These are phyloP conservation scores for Cutaneotrichosporon sp. DNA, from an alignment of 1,284 basidiomycete species.

Conservation along the genomic window DNA sequence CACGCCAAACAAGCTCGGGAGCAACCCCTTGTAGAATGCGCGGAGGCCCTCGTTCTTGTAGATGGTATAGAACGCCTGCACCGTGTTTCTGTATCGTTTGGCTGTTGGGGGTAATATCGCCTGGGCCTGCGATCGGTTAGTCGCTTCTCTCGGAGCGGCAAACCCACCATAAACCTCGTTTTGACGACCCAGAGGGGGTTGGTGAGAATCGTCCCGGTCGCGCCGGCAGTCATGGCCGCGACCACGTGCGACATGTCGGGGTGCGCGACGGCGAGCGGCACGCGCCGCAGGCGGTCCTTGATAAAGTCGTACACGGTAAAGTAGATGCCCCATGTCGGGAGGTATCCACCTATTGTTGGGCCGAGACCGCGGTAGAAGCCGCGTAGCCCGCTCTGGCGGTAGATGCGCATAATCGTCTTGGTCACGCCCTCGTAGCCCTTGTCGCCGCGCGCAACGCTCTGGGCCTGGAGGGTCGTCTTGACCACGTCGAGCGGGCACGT, in stretches of 20 bases:
- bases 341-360: slow-evolving; percentile 91
- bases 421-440: slow-evolving; percentile 73
- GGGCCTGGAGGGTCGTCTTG: slow-evolving; percentile 95
- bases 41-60: slow-evolving; percentile 78
- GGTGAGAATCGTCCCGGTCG: slow-evolving; percentile 82
- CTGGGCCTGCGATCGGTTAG: slow-evolving; percentile 44
- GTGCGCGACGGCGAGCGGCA: slow-evolving; percentile 21
- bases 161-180: slow-evolving; percentile 86
- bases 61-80: slow-evolving; percentile 82
- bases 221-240: slow-evolving; percentile 90
- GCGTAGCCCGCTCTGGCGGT: slow-evolving; percentile 72
- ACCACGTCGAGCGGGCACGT: slow-evolving; percentile 97
- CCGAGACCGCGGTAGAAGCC: slow-evolving; percentile 92
- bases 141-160: background rate
- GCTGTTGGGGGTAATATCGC: slow-evolving; percentile 67
- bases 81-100: slow-evolving; percentile 76
- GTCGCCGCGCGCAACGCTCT: slow-evolving; percentile 66
- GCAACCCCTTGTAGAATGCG: slow-evolving; percentile 88
- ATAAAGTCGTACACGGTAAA: slow-evolving; percentile 96
- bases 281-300: slow-evolving; percentile 72
- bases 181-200: slow-evolving; percentile 97
- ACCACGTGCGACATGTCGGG: slow-evolving; percentile 65
- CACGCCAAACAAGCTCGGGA: slow-evolving; percentile 87
- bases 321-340: slow-evolving; percentile 97
- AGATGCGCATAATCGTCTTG: slow-evolving; percentile 72